phyloP scores from a whole-genome alignment of 2,329 filamentous ascomycete genomes.

The Colletotrichum liaoningense region DNA sequence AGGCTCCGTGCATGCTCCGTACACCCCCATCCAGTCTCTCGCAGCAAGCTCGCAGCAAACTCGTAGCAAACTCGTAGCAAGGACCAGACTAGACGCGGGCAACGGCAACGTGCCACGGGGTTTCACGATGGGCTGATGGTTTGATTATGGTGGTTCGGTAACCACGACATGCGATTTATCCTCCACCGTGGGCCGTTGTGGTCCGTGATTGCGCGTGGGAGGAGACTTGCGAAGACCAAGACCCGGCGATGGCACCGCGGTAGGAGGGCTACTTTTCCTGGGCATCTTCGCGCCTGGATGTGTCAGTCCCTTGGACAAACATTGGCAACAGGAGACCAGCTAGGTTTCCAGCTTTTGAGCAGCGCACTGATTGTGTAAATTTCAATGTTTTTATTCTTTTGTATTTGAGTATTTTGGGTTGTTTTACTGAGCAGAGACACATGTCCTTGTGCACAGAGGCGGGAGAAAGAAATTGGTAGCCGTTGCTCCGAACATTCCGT shows the following conservation, averaged over 20 bases:
- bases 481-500: not conserved
- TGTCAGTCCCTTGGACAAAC: not conserved
- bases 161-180: not conserved
- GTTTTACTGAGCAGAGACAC: not conserved
- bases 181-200: not conserved
- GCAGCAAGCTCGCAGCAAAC: not conserved
- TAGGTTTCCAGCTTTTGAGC: too few relatives aligned
- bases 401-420: not conserved
- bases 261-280: not conserved
- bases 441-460: not conserved
- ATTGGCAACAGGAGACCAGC: not conserved
- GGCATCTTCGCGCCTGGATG: not conserved
- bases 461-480: too few relatives aligned
- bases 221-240: not conserved
- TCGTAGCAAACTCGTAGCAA: not conserved
- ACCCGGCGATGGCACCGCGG: not conserved
- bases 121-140: constrained; percentile 15
- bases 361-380: not conserved
- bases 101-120: not conserved
- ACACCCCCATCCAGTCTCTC: not conserved
- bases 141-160: constrained; percentile 4
- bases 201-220: not conserved
- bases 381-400: not conserved
- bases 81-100: not conserved
- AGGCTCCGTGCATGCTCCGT: not conserved